Evolutionary conservation across 148 eudicot species (phyloP), one percentile per base, ranked within the genome.

Genomic region (Spergularia bocconei): DNA sequence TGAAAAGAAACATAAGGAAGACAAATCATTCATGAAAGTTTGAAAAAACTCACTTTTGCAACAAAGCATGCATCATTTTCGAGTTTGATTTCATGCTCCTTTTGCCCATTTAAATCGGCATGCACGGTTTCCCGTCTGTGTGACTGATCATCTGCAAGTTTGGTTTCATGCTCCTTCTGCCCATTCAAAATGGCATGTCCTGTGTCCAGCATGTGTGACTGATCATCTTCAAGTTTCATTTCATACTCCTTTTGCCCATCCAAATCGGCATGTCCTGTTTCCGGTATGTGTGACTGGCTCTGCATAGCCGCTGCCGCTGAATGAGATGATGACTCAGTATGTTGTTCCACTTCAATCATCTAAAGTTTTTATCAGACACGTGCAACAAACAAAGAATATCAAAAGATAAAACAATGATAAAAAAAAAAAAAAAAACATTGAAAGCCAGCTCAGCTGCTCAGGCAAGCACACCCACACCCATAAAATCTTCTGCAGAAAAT

Each of bases 261-360:
- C 25, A 67, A 73, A 75, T 54, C 75, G 60, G 52, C 13, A 71
- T 78, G 77, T 41, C 68, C 63, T 41, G 70, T 75, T 77, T 81
- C 61, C 67, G 63, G 70, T 72, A 69, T 44, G 72, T 74, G 71
- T 36, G 60, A 16, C 63, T 86, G 79, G 60, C 70, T 79, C 53
- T 74, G 80, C 52, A 55, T 57, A 74, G 63, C 59, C 38, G 53
- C 81, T 71, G 86, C 59, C 33, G 53, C 81, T 71, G 86, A 59
- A 75, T 84, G 71, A 54, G 76, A 51, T 36, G 87, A 76, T 48
- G 86, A 61, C 50, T 72, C 82, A 11, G 64, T 74, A 67, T 79
- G 68, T 77, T 91, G 89, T 84, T 87, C 86, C 78, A 84, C 85
- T 79, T 76, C 55, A 70, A 79, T 76, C 90, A 91, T 83, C 97